These are phyloP conservation scores for Amesomyces nigricolor DNA, from an alignment of 2,329 filamentous ascomycete species.

Conservation along the genomic window DNA sequence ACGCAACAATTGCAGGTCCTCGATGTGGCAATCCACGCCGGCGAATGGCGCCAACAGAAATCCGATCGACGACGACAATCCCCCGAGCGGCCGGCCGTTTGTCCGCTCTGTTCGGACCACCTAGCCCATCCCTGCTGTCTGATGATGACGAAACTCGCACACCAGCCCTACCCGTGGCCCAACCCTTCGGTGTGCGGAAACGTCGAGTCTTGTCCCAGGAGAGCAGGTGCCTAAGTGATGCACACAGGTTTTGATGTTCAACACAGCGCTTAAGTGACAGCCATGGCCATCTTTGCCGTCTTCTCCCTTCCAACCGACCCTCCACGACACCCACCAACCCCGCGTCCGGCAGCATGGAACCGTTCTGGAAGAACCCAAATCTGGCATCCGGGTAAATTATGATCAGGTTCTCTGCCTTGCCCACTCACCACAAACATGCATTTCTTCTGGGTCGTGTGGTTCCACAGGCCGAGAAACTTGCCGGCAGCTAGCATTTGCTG, in stretches of 20 bases:
- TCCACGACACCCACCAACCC: no score
- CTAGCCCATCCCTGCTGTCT: neutral
- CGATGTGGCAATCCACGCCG: conserved; percentile 14
- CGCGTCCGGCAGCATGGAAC: no score
- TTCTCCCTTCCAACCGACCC: neutral
- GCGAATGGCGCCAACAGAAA: conserved; percentile 1
- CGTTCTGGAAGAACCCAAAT: neutral
- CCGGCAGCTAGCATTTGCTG: conserved; percentile 3
- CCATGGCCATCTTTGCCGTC: neutral
- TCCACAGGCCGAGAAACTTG: conserved; percentile 2
- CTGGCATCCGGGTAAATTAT: conserved; percentile 9
- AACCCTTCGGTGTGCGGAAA: neutral
- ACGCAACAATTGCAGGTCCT: neutral
- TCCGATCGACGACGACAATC: conserved; percentile 1
- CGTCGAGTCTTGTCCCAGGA: no score
- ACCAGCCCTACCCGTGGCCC: neutral
- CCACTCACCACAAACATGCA: conserved; percentile 7
- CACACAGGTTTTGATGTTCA: no score
- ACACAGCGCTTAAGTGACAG: no score
- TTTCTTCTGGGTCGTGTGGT: neutral
- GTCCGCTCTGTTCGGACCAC: neutral
- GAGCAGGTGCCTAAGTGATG: no score
- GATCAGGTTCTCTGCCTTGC: neutral
- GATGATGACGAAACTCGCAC: conserved; percentile 14
- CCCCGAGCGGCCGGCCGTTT: neutral